Evolutionary conservation across 2,329 filamentous ascomycete species (phyloP), one percentile per base, ranked within the genome.

Genomic region (Balansia obtecta): DNA sequence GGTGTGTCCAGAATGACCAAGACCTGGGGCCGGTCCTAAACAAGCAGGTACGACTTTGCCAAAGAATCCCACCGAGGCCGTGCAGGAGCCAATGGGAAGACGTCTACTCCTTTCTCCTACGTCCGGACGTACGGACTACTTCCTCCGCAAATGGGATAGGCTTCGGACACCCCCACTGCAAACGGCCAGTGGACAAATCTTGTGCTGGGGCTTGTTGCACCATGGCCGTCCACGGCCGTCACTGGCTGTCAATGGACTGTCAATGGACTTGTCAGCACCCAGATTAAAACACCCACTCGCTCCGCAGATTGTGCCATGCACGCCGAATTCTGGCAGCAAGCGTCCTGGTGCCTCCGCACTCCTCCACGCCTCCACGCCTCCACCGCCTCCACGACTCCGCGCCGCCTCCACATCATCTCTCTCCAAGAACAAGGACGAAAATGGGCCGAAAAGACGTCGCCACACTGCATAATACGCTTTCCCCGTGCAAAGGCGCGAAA

Each of bases 371-470:
- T 48, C 50, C 50, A 41, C 33, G 42, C n/a, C n/a, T n/a, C n/a
- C n/a, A n/a, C n/a, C n/a, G n/a, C 52, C 52, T 49, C 52, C 52
- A 49, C 45, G 45, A 34, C 46, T 48, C 50, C 50, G 42, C 33
- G 42, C n/a, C n/a, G n/a, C n/a, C n/a, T n/a, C n/a, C n/a, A n/a
- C n/a, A n/a, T n/a, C n/a, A n/a, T n/a, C n/a, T n/a, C n/a, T n/a
- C n/a, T n/a, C n/a, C n/a, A n/a, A n/a, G n/a, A n/a, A 20, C 40
- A 30, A 48, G 37, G 45, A 48, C 49, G 37, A 46, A 45, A 49
- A 53, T 53, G 52, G 52, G 46, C 52, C 52, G 52, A 51, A 51
- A 48, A 33, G 51, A 34, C 32, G 49, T 48, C 33, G 52, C 49
- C 49, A 46, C 45, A 46, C 45, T 30, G 27, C 27, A 27, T 27